Evolutionary conservation across 805 yeast species (phyloP), one percentile per base, ranked within the genome.

Genomic region (Myxozyma kluyveri): DNA sequence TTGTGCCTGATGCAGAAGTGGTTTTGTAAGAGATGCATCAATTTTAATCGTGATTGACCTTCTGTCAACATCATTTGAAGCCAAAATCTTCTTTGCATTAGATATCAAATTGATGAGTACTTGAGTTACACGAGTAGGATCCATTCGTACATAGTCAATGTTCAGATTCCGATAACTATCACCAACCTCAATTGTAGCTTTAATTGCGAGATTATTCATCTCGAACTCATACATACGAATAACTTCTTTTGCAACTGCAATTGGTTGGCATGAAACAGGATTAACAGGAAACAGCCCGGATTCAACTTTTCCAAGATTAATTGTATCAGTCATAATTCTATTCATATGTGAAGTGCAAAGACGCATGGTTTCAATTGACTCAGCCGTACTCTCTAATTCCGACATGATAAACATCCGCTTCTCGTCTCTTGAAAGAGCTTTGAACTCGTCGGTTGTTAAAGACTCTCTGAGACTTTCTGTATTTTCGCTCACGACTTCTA

Each of bases 401-500:
- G 12, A 9, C 9, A 29, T 9, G 12, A 29, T 9, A 14, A 9
- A 9, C 9, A 14, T 29, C 14, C 14, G 9, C 33, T 29, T 29
- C 14, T 29, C 33, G 9, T 29, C 33, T 9, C 33, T 9, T 9
- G 33, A 14, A 9, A 29, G 14, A 9, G 33, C 33, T 9, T 9
- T 9, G 14, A 29, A 29, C 33, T 29, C 33, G 9, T 29, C 33
- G 12, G 33, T 9, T 9, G 33, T 9, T 9, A 29, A 9, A 9
- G 33, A 9, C 12, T 29, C 33, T 56, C 81, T 80, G 7, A 73
- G 67, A 2, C 75, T 73, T 59, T 87, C 90, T 31, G 74, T 74
- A 65, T 91, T 97, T 23, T 86, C 95, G 87, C 88, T 82, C 3
- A 96, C 91, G 50, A 90, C 84, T 2, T 95, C 86, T 0, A 96